Conservation (phyloP, 805 yeast species). For the Zygosaccharomyces bailii region DNA sequence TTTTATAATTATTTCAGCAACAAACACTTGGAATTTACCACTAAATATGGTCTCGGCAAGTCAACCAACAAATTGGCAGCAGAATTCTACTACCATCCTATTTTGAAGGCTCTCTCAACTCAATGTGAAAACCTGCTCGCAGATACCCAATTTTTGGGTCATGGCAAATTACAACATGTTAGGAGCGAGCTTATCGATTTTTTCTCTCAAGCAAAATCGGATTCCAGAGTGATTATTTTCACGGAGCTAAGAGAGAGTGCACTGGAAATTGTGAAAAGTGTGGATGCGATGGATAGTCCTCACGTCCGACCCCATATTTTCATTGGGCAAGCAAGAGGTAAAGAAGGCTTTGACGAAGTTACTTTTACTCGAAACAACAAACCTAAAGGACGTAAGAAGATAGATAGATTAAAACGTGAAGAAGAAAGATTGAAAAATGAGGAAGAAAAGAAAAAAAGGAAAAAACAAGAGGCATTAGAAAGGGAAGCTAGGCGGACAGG, state of each 20-base stretch:
- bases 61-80: conserved; percentile 62
- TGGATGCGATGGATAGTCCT: conserved; percentile 43
- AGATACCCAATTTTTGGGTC: conserved; percentile 47
- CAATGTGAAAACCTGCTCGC: conserved; percentile 44
- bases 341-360: conserved; percentile 62
- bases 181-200: conserved; percentile 56
- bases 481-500: conserved; percentile 45
- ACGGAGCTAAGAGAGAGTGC: conserved; percentile 91
- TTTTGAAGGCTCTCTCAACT: conserved; percentile 43
- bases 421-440: conserved; percentile 33
- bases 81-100: conserved; percentile 53
- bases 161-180: conserved; percentile 66
- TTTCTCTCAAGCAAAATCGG: conserved; percentile 42
- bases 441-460: conserved; percentile 34
- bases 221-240: conserved; percentile 79
- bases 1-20: conserved; percentile 66
- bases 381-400: conserved; percentile 44
- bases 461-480: conserved; percentile 35
- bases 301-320: conserved; percentile 72
- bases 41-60: conserved; percentile 57
- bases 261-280: conserved; percentile 67
- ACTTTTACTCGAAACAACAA: conserved; percentile 43
- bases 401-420: conserved; percentile 33
- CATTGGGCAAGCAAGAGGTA: conserved; percentile 85
- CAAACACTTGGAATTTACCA: conserved; percentile 53